Percentiles rank a stretch among this genome's conserved stretches.
Evolutionary conservation across 1,139 yeast genomes (phyloP).

Genomic region (Pichia sp.): DNA sequence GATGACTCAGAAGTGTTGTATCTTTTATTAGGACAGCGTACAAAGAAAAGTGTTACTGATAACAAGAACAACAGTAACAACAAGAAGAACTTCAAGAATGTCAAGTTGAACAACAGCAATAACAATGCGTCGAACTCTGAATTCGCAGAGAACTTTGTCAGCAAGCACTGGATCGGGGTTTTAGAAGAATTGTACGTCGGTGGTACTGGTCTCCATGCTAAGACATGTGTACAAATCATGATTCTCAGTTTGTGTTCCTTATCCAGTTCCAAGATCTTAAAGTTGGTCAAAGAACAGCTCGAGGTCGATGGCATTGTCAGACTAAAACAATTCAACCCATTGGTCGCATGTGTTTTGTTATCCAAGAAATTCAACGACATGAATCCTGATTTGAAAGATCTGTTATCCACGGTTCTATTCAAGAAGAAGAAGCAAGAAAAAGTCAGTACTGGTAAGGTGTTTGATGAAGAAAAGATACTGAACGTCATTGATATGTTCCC

Average conservation of each 20-base stretch:
- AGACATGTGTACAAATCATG: conserved; percentile 46
- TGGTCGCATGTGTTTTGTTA: conserved; percentile 51
- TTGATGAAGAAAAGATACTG: conserved; percentile 40
- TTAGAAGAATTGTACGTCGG: conserved; percentile 56
- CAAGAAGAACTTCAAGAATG: conserved; percentile 6
- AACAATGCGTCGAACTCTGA: conserved; percentile 11
- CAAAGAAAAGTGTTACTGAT: conserved; percentile 21
- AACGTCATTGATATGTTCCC: conserved; percentile 62
- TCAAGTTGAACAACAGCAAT: conserved; percentile 3
- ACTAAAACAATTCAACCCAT: conserved; percentile 45
- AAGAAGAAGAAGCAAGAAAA: conserved; percentile 1
- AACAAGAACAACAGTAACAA: conserved; percentile 8
- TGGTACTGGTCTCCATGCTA: conserved; percentile 53
- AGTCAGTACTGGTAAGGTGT: conserved; percentile 10
- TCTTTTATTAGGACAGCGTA: conserved; percentile 37
- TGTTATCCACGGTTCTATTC: conserved; percentile 40
- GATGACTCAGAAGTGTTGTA: conserved; percentile 46
- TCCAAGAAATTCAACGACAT: conserved; percentile 43
- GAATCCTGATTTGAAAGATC: conserved; percentile 49
- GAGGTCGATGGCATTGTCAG: conserved; percentile 43
- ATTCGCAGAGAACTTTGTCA: conserved; percentile 57
- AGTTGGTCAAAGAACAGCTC: conserved; percentile 41
- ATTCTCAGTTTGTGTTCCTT: conserved; percentile 52
- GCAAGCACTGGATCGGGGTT: conserved; percentile 52
- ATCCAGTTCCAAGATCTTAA: conserved; percentile 44